These are phyloP conservation scores for Leptographium radiaticola DNA, from an alignment of 2,329 filamentous ascomycete genomes.

Conservation along the genomic window DNA sequence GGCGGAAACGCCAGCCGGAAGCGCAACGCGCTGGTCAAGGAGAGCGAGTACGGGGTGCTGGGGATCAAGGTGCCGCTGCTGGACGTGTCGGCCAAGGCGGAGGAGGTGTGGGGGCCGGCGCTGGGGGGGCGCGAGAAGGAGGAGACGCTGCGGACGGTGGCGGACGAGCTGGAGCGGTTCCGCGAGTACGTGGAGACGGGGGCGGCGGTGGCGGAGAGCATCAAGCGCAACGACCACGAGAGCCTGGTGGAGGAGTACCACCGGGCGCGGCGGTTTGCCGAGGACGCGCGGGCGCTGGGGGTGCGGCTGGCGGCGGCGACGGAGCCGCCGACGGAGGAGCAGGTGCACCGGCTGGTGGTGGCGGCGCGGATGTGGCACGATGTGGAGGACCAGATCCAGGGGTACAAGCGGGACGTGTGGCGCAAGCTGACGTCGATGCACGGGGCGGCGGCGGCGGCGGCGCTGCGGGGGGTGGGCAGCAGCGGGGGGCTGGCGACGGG, in stretches of 20 bases:
- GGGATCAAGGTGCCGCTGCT: constrained; percentile 81
- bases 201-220: constrained; percentile 63
- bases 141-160: constrained; percentile 66
- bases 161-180: constrained; percentile 64
- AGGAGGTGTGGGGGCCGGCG: constrained; percentile 95
- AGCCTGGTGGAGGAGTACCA: constrained; percentile 75
- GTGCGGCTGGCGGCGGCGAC: constrained; percentile 28
- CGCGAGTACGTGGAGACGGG: constrained; percentile 74
- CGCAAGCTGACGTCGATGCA: constrained; percentile 61
- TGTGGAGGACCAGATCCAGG: constrained; percentile 73
- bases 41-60: constrained; percentile 79
- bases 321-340: constrained; percentile 50
- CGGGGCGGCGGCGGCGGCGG: constrained; percentile 25
- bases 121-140: constrained; percentile 85
- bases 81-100: constrained; percentile 84
- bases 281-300: constrained; percentile 62
- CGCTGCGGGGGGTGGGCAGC: not conserved
- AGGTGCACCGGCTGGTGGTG: constrained; percentile 76
- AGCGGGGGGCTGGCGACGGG: constrained; percentile 18
- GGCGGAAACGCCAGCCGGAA: constrained; percentile 35
- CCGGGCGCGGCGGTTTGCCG: constrained; percentile 67
- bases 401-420: constrained; percentile 86
- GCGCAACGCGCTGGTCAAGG: constrained; percentile 85
- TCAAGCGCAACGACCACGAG: constrained; percentile 86
- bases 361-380: constrained; percentile 93